Percentiles rank a stretch among this genome's conserved stretches.
Evolutionary conservation across 2,329 filamentous ascomycete species (phyloP).

Genomic region (Trichophaea hybrida): DNA sequence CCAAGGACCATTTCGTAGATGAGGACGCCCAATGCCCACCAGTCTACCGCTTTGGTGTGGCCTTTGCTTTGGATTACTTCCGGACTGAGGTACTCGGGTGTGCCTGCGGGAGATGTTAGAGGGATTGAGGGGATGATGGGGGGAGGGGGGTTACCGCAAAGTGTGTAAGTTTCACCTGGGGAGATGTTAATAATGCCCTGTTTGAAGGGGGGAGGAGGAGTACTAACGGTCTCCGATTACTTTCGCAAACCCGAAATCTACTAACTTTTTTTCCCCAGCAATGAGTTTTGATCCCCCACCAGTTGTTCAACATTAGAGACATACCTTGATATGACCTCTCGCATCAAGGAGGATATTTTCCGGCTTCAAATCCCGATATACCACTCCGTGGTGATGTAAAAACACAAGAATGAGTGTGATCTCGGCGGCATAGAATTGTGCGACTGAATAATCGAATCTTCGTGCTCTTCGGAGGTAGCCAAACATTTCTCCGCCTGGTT

Average conservation of each 20-base stretch:
- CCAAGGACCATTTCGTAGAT: slow-evolving; percentile 76
- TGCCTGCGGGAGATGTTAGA: slow-evolving; percentile 37
- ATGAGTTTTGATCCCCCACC: too few relatives aligned
- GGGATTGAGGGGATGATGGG: not conserved
- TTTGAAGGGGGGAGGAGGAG: too few relatives aligned
- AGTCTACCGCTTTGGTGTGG: slow-evolving; percentile 62
- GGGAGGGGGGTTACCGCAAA: not conserved
- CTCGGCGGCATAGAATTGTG: slow-evolving; percentile 71
- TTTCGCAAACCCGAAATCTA: slow-evolving; percentile 78
- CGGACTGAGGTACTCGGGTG: slow-evolving; percentile 69
- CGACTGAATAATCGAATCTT: slow-evolving; percentile 63
- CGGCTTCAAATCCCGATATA: slow-evolving; percentile 69
- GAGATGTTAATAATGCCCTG: not conserved
- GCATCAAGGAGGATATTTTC: slow-evolving; percentile 68
- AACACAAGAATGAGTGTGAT: slow-evolving; percentile 71
- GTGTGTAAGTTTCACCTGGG: not conserved
- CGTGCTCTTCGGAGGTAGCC: slow-evolving; percentile 64
- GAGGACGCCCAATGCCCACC: slow-evolving; percentile 75
- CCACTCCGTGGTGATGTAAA: slow-evolving; percentile 61
- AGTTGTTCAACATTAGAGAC: too few relatives aligned
- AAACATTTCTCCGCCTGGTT: slow-evolving; percentile 66
- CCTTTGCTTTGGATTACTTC: slow-evolving; percentile 61
- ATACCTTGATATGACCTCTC: slow-evolving; percentile 49
- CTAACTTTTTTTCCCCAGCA: slow-evolving; percentile 34
- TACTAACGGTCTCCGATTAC: slow-evolving; percentile 47